phyloP scores from a whole-genome alignment of 1,284 basidiomycete species.

The Gymnopus androsaceus region DNA sequence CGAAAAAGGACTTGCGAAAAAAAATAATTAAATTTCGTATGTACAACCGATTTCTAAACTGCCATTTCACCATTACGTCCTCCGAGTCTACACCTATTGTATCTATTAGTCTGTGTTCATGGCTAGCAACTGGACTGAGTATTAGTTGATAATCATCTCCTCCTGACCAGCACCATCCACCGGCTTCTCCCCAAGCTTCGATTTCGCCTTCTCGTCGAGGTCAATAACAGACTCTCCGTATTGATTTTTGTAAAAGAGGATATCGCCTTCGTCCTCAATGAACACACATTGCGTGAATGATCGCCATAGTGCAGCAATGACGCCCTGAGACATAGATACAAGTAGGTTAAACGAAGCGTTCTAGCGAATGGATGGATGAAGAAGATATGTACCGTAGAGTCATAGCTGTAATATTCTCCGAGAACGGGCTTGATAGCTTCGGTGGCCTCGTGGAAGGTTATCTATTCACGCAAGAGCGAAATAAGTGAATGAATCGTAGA shows the following conservation, averaged over 20 bases:
- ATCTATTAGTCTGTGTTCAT: background rate
- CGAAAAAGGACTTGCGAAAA: no score
- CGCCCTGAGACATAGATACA: no score
- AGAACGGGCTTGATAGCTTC: conserved; percentile 41
- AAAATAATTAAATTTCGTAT: no score
- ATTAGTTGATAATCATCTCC: conserved; percentile 5
- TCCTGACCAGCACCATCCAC: conserved; percentile 1
- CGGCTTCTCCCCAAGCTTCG: background rate
- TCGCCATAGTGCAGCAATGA: conserved; percentile 44
- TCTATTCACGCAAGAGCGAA: conserved; percentile 26
- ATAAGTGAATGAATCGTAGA: no score
- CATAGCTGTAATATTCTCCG: conserved; percentile 41
- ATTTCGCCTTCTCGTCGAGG: conserved; percentile 5
- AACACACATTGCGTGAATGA: conserved; percentile 62
- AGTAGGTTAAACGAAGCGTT: background rate
- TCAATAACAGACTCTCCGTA: conserved; percentile 46
- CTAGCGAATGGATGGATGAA: background rate
- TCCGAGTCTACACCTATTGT: background rate
- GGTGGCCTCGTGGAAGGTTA: conserved; percentile 40
- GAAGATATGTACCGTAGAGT: conserved; percentile 42
- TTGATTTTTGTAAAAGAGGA: conserved; percentile 77
- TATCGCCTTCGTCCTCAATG: conserved; percentile 73
- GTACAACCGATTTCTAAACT: no score
- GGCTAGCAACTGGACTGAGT: no score
- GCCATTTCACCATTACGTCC: background rate